phyloP scores from a whole-genome alignment of 129 eudicot species.

The Flaveria linearis region DNA sequence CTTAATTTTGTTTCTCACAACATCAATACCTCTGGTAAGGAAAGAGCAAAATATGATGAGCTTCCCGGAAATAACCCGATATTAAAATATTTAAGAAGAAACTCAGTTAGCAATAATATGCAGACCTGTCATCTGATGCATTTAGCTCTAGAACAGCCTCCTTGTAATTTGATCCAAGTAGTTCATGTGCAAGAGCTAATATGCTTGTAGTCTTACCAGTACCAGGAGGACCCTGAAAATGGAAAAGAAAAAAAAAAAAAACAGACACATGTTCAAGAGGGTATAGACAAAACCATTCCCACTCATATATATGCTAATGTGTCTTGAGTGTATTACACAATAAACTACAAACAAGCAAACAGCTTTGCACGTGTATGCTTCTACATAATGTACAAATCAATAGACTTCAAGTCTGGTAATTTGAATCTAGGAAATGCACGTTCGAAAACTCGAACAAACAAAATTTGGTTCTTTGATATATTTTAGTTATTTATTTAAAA shows the following conservation, averaged over 20 bases:
- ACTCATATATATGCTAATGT: background rate
- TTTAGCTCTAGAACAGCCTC: conserved; percentile 96
- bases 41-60: background rate
- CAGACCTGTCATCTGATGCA: conserved; percentile 95
- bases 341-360: background rate
- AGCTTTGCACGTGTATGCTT: background rate
- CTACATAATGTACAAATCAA: conserved; percentile 14
- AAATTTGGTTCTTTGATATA: background rate
- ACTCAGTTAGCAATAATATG: background rate
- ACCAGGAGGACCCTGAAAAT: conserved; percentile 95
- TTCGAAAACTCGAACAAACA: background rate
- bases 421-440: background rate
- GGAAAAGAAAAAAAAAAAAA: background rate
- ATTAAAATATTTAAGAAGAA: background rate
- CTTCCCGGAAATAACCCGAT: background rate
- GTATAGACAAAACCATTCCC: background rate
- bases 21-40: conserved; percentile 77
- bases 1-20: conserved; percentile 97
- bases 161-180: conserved; percentile 81
- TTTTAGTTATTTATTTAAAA: too few relatives aligned
- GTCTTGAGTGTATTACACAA: background rate
- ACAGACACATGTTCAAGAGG: background rate
- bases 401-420: background rate
- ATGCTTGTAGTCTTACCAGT: conserved; percentile 97
- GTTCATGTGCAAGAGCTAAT: conserved; percentile 94